Conservation (phyloP, 75 land plant genomes). For the Cryptomeria japonica region DNA sequence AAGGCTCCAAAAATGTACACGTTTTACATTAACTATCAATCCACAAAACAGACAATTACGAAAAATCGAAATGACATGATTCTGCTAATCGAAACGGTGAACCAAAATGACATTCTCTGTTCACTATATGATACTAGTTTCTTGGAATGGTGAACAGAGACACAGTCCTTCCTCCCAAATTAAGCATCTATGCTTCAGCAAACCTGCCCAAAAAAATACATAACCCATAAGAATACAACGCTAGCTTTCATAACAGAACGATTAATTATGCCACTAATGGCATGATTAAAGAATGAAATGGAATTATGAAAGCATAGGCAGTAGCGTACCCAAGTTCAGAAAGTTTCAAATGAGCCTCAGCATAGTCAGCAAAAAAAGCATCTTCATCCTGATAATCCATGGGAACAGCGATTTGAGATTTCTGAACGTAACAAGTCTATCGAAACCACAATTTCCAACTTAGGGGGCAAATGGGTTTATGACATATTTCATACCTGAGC, state of each 20-base stretch:
- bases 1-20: neutral
- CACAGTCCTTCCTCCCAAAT: neutral
- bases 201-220: neutral
- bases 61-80: neutral
- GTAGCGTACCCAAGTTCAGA: slow-evolving; percentile 76
- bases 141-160: neutral
- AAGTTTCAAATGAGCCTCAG: slow-evolving; percentile 79
- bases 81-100: neutral
- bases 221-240: neutral
- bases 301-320: neutral
- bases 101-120: neutral
- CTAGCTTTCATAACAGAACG: neutral
- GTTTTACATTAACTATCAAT: neutral
- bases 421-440: too few relatives aligned
- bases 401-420: neutral
- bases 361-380: slow-evolving; percentile 86
- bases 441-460: neutral
- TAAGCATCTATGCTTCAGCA: slow-evolving; percentile 9
- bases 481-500: slow-evolving; percentile 52
- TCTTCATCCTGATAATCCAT: slow-evolving; percentile 72
- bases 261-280: too few relatives aligned
- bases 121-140: neutral
- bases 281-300: too few relatives aligned
- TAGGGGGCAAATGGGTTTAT: too few relatives aligned
- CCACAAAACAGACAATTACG: neutral